Conservation (phyloP, 169 alveolate species). For the Eimeria tenella region DNA sequence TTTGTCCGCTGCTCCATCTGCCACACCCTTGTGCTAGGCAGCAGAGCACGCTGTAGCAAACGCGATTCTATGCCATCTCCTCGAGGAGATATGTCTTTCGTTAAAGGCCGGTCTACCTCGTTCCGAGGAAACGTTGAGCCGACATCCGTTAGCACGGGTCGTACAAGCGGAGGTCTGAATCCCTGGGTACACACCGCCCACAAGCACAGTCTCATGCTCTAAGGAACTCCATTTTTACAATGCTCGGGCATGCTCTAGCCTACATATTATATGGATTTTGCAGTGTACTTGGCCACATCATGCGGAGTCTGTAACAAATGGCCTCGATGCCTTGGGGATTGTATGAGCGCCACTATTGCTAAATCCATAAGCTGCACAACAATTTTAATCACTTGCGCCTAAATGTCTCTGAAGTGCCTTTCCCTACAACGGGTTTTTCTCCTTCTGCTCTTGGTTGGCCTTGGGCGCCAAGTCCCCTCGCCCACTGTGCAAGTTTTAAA, state of each 20-base stretch:
- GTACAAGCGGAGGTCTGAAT: constrained; percentile 35
- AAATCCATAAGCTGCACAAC: too few relatives aligned
- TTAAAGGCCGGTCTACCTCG: constrained; percentile 1
- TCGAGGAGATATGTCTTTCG: constrained; percentile 4
- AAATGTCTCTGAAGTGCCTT: not conserved
- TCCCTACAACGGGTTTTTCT: constrained; percentile 23
- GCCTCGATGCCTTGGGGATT: too few relatives aligned
- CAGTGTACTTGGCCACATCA: too few relatives aligned
- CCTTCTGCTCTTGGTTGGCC: not conserved
- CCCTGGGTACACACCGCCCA: not conserved
- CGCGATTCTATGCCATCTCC: constrained; percentile 59
- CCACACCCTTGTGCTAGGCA: constrained; percentile 74
- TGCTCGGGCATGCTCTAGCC: too few relatives aligned
- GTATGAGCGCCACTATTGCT: too few relatives aligned
- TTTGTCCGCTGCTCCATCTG: constrained; percentile 69
- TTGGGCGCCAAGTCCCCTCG: constrained; percentile 34
- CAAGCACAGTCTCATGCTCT: too few relatives aligned
- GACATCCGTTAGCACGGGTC: constrained; percentile 3
- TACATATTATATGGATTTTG: too few relatives aligned
- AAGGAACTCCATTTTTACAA: too few relatives aligned
- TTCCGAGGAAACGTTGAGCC: constrained; percentile 1
- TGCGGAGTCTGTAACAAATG: too few relatives aligned
- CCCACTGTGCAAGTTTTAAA: constrained; percentile 64
- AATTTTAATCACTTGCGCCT: too few relatives aligned
- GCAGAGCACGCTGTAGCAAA: constrained; percentile 10